Conservation (phyloP, 2,329 filamentous ascomycete genomes). For the Diaporthe sp. region DNA sequence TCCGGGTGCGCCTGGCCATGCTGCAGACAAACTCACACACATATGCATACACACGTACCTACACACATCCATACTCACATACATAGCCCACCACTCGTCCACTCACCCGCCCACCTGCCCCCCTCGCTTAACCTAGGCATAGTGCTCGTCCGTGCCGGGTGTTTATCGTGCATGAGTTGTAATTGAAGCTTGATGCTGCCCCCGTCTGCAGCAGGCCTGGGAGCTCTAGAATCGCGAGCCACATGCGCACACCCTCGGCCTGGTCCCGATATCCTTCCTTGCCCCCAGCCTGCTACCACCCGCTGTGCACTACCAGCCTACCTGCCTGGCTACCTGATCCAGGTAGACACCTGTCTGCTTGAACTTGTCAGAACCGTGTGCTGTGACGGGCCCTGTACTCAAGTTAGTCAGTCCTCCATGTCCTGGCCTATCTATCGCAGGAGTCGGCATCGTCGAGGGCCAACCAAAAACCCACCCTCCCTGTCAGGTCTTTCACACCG, state of each 20-base stretch:
- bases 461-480: constrained; percentile 23
- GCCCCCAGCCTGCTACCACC: not conserved
- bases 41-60: not conserved
- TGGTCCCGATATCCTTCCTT: constrained; percentile 14
- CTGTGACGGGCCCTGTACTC: constrained; percentile 9
- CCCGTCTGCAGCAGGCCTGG: constrained; percentile 11
- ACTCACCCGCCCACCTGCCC: constrained; percentile 1
- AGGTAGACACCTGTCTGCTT: not conserved
- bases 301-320: not conserved
- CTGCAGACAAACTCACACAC: not conserved
- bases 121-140: not conserved
- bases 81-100: not conserved
- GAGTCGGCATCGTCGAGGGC: constrained; percentile 12
- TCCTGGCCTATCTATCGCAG: constrained; percentile 23
- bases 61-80: not conserved
- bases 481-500: constrained; percentile 8
- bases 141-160: constrained; percentile 14
- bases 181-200: constrained; percentile 22
- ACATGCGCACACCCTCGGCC: constrained; percentile 15
- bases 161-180: constrained; percentile 27
- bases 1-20: not conserved
- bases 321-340: not conserved
- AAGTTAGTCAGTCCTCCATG: constrained; percentile 2
- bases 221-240: constrained; percentile 23
- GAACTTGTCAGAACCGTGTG: not conserved